Evolutionary conservation across 768 basidiomycete genomes (phyloP).

Genomic region (Ramaria rubella): DNA sequence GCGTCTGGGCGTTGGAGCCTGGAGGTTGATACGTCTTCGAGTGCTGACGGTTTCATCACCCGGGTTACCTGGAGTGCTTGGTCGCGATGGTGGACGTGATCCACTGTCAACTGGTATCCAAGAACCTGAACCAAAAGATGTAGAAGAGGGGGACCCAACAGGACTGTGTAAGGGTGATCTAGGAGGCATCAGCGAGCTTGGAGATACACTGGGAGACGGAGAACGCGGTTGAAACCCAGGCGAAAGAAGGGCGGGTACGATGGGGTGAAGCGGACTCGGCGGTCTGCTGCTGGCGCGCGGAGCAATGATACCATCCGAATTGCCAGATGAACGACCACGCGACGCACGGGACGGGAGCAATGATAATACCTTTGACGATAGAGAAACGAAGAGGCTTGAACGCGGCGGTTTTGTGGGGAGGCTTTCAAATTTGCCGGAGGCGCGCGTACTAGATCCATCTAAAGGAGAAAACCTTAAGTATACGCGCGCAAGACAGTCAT

Average conservation of each 20-base stretch:
- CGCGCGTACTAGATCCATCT: neutral
- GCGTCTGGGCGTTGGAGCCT: neutral
- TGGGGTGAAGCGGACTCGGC: neutral
- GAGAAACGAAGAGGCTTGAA: conserved; percentile 18
- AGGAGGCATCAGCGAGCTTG: neutral
- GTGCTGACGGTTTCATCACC: neutral
- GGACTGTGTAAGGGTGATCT: neutral
- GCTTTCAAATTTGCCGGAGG: too few relatives aligned
- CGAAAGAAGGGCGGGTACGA: neutral
- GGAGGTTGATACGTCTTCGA: neutral
- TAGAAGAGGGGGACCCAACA: neutral
- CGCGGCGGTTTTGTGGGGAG: neutral
- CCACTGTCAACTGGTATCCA: neutral
- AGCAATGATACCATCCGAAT: conserved; percentile 65
- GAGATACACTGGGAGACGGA: neutral
- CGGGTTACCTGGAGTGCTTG: neutral
- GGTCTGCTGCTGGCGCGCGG: conserved; percentile 33
- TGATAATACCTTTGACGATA: neutral
- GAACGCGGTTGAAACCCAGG: neutral
- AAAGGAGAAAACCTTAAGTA: neutral
- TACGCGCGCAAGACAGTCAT: conserved; percentile 12
- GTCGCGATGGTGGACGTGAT: neutral
- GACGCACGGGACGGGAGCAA: neutral
- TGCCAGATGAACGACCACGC: conserved; percentile 22
- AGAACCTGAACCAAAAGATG: neutral